A percentile compares a stretch with the other conserved stretches of the same genome.
phyloP scores from a whole-genome alignment of 31 red algal genomes.

The Pterothamnion heteromorphum region DNA sequence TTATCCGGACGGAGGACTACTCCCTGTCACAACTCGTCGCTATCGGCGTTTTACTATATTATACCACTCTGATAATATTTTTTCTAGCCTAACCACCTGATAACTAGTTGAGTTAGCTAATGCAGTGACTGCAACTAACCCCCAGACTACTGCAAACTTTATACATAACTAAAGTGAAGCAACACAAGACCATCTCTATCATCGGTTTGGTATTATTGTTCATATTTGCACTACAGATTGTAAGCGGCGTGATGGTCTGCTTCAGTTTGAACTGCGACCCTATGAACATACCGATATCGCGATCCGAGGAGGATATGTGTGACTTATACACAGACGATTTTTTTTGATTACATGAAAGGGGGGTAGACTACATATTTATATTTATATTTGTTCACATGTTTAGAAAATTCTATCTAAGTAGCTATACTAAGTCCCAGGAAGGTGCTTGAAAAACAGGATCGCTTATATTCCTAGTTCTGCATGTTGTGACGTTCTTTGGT shows the following conservation, averaged over 20 bases:
- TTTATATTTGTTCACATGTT: constrained; percentile 15
- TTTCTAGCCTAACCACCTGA: not conserved
- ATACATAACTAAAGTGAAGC: not conserved
- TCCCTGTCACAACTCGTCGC: not conserved
- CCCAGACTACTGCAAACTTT: not conserved
- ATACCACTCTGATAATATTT: not conserved
- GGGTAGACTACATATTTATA: not conserved
- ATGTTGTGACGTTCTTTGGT: not conserved
- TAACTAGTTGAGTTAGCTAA: not conserved
- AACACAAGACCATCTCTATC: not conserved
- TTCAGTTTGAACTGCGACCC: not conserved
- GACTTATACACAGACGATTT: constrained; percentile 27
- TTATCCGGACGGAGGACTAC: not conserved
- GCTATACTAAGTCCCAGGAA: not conserved
- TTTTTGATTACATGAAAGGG: constrained; percentile 11
- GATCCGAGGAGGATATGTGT: not conserved
- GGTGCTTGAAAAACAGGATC: not conserved
- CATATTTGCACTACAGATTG: not conserved
- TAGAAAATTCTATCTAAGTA: not conserved
- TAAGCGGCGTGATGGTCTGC: not conserved
- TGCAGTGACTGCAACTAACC: not conserved
- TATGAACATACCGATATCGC: not conserved
- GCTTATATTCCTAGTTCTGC: not conserved
- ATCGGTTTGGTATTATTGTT: not conserved
- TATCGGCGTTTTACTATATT: not conserved